Evolutionary conservation across 108 stramenopile species (phyloP), one percentile per base, ranked within the genome.

Genomic region (Pseudonitzschia delicatissima): DNA sequence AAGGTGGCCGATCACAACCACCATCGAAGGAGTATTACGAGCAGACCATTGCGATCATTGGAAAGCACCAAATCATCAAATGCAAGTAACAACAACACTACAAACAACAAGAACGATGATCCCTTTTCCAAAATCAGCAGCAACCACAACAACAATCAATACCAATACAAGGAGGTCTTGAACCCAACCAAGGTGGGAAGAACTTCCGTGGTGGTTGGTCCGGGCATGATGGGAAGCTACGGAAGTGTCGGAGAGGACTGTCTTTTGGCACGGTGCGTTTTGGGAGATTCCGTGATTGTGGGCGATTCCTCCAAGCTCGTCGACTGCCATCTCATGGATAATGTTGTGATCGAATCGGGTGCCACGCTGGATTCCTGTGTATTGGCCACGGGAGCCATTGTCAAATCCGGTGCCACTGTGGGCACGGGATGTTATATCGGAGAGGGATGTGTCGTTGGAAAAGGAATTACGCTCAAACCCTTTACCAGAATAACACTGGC

Each of bases 391-490:
- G 87, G 84, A 50, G 75, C 75, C 29, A 53, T 85, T 0, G 66
- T 97, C 20, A 67, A 68, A 36, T 77, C 68, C n/a, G 86, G 91
- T 35, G 95, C 95, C 1, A 61, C 74, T 3, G 62, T 98, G 4
- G 68, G 77, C 36, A 74, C 73, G 53, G 98, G 98, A 40, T 96
- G 95, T 74, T 78, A 97, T 17, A 82, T 98, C 67, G 94, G 95
- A 42, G 53, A 66, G 50, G 93, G 92, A 47, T 94, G 95, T 55
- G 69, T 96, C 12, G 81, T 98, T 70, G 95, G 94, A 20, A 68
- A 77, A 48, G 83, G 86, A 49, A 81, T 94, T 25, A 66, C 66
- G 18, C 61, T 97, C 20, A 78, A 82, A 6, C 87, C 91, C 51
- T 97, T 89, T 80, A 89, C 96, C 5, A 80, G 97, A 50, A 80